Percentiles rank a stretch among this genome's conserved stretches.
Conservation (phyloP, 192 early-diverging fungal genomes). For the Gonapodya sp. region DNA sequence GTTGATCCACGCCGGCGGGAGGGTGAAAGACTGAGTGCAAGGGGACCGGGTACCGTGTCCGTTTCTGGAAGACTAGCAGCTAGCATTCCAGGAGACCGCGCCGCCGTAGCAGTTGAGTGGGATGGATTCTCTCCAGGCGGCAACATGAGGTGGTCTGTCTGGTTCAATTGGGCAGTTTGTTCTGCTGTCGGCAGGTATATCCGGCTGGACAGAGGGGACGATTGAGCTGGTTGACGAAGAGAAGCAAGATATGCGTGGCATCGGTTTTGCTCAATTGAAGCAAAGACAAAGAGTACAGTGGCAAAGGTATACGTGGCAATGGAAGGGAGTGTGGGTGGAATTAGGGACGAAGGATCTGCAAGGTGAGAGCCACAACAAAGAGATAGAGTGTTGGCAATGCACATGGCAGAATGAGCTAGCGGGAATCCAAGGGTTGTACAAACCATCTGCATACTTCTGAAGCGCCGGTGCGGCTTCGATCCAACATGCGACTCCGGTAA, state of each 20-base stretch:
- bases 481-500: conserved; percentile 8
- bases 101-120: not conserved
- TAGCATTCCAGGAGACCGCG: not conserved
- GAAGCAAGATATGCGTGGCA: conserved; percentile 15
- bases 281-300: conserved; percentile 5
- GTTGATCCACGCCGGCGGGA: not conserved
- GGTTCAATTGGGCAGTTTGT: not conserved
- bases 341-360: not conserved
- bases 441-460: not conserved
- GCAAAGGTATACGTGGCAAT: not conserved
- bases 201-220: not conserved
- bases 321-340: not conserved
- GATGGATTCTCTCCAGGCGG: not conserved
- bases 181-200: not conserved
- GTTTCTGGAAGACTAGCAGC: too few species aligned
- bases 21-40: not conserved
- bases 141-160: not conserved
- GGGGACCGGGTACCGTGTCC: not conserved
- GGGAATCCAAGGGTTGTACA: not conserved
- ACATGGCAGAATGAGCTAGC: not conserved
- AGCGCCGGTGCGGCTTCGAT: conserved; percentile 6
- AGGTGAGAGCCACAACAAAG: too few species aligned
- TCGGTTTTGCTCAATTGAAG: conserved; percentile 11
- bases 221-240: not conserved
- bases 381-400: too few species aligned